These are phyloP conservation scores for Epichloe gansuensis DNA, from an alignment of 2,329 filamentous ascomycete species.

Conservation along the genomic window DNA sequence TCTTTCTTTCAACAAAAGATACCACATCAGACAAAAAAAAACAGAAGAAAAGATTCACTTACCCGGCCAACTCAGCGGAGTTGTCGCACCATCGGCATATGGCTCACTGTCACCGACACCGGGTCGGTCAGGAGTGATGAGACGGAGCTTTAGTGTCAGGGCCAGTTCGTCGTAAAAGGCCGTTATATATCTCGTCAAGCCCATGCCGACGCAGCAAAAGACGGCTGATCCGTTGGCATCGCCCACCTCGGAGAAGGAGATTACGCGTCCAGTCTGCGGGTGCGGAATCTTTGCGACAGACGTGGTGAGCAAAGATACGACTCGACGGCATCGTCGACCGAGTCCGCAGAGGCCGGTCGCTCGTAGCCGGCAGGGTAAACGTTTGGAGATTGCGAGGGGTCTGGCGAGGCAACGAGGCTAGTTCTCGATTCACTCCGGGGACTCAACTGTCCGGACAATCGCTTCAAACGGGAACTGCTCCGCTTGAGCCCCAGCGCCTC, in stretches of 20 bases:
- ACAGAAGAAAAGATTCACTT: conserved; percentile 21
- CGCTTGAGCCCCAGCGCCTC: conserved; percentile 38
- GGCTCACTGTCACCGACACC: conserved; percentile 87
- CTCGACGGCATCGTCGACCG: conserved; percentile 77
- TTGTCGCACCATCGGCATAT: conserved; percentile 69
- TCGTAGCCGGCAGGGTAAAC: conserved; percentile 45
- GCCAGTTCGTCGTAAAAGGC: conserved; percentile 97
- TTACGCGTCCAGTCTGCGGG: conserved; percentile 72
- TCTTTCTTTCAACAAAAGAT: background rate
- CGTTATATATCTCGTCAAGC: conserved; percentile 86
- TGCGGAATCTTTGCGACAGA: conserved; percentile 75
- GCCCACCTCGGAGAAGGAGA: conserved; percentile 94
- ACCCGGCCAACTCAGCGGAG: conserved; percentile 90
- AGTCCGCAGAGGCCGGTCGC: conserved; percentile 68
- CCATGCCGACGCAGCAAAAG: conserved; percentile 97
- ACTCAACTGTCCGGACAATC: conserved; percentile 38
- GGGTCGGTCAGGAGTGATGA: conserved; percentile 89
- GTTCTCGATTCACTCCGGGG: conserved; percentile 27
- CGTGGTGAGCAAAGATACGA: conserved; percentile 73
- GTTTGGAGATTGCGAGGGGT: conserved; percentile 16
- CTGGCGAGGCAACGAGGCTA: conserved; percentile 14
- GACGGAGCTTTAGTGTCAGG: conserved; percentile 69
- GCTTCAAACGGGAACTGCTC: conserved; percentile 46
- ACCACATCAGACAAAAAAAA: background rate
- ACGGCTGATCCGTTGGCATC: conserved; percentile 85